Evolutionary conservation across 2,329 filamentous ascomycete species (phyloP).

Genomic region (Penicillium sp.): DNA sequence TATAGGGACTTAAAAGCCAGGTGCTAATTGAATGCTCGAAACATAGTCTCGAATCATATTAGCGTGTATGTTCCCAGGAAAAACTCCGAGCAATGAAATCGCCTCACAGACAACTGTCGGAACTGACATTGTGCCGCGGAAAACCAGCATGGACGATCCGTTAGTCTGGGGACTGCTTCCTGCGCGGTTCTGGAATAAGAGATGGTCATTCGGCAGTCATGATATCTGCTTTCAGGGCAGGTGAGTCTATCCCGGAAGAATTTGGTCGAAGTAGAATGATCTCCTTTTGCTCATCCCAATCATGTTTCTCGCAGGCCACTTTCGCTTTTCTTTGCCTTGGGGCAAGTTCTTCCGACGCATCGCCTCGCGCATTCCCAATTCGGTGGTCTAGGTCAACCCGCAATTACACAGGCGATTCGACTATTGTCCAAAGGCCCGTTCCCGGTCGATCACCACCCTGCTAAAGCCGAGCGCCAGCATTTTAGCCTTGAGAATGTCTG

Average conservation of each 20-base stretch:
- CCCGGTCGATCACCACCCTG: constrained; percentile 49
- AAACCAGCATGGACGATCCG: constrained; percentile 81
- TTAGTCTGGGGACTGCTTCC: constrained; percentile 91
- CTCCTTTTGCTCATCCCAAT: constrained; percentile 3
- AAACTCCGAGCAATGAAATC: constrained; percentile 15
- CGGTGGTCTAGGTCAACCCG: constrained; percentile 88
- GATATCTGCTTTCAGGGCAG: constrained; percentile 92
- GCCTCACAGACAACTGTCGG: constrained; percentile 16
- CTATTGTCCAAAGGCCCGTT: constrained; percentile 72
- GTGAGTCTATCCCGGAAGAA: constrained; percentile 49
- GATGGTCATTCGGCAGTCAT: constrained; percentile 89
- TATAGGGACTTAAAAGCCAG: neutral
- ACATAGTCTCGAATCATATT: constrained; percentile 81
- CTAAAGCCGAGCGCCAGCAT: constrained; percentile 35
- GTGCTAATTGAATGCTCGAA: constrained; percentile 5
- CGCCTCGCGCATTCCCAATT: constrained; percentile 73
- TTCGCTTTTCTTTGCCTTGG: constrained; percentile 80
- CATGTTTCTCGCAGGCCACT: constrained; percentile 54
- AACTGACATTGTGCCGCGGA: constrained; percentile 30
- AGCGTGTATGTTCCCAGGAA: constrained; percentile 70
- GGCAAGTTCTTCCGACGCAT: constrained; percentile 89
- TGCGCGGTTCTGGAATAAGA: constrained; percentile 70
- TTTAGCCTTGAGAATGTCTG: constrained; percentile 46
- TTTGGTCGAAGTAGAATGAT: neutral
- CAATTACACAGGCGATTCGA: constrained; percentile 80